Base-by-base conservation (phyloP, 371 early-diverging fungal species). In the Mucor racemosus region DNA sequence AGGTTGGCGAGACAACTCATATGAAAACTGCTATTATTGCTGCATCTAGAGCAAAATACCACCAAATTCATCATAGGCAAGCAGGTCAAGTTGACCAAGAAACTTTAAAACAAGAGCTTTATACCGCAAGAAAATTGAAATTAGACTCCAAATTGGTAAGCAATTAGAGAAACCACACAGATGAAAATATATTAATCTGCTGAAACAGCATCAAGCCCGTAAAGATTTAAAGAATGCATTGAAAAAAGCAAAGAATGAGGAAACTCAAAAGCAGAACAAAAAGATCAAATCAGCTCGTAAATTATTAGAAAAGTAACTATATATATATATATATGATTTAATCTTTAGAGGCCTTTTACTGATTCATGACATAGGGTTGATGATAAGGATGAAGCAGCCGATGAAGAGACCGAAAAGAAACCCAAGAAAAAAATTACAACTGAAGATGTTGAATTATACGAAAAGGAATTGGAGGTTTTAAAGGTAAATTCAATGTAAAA, bases 131-230 rank as follows among this genome's bases (percentile, higher is more conserved):
- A 70, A 68, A 66, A 38, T 41, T 72, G 40, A 81, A 81, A 39
- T 53, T 81, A 26, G 71, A 76, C n/a, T 36, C 67, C 0, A 78
- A 81, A 58, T 42, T 78, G 70, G 81, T 81, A 72, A 66, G 57
- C 5, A 40, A 8, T 11, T 4, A 6, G 21, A 50, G 10, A 7
- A 26, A 11, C 7, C 38, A 59, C 33, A 41, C 1, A 38, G 38
- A 38, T 38, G 0, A 3, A 34, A 33, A 26, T 26, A 26, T 26
- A 44, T 46, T 15, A 17, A 46, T n/a, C 1, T 8, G 15, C 4
- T 13, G 44, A 1, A 9, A 61, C 36, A 82, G 82, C 75, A 76
- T 63, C 82, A 82, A 60, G 72, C 69, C 19, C 65, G 62, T 33
- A 77, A 68, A 58, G 82, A 78, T n/a, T 17, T 79, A 3, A 69